Evolutionary conservation across 495 filamentous ascomycete species (phyloP), one percentile per base, ranked within the genome.

Genomic region (Astrothelium subdiscretum): DNA sequence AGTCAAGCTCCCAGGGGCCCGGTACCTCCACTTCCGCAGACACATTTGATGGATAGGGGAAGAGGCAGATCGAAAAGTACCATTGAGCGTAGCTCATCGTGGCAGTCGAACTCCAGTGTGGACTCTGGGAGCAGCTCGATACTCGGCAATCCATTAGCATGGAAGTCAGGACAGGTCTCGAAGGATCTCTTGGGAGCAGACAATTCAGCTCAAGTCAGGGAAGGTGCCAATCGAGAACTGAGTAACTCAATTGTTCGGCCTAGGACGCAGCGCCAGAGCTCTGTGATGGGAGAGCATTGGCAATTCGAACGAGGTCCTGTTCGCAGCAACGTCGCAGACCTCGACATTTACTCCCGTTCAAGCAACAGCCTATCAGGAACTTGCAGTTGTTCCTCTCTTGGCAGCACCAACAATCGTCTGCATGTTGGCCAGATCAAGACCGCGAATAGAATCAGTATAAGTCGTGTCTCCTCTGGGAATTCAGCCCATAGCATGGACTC

Each of bases 71-170:
- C 61, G 13, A 60, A 27, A 26, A 32, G 38, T 3, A 43, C 27
- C 24, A 48, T 18, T 35, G 63, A 66, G 22, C 35, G 60, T 12
- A 62, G 40, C 57, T 18, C 38, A 11, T 32, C 62, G 12, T 32
- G 59, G 1, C 58, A 64, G 3, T 70, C 68, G 2, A 54, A 48
- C 10, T 64, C 68, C 12, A 68, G 63, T 43, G 59, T 60, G 20
- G 68, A 68, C 2, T 70, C 68, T 2, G 60, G 61, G 11, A 31
- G 60, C 32, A 70, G 68, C 52, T 68, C 68, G 1, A 58, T 70
- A 15, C 51, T 70, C 5, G 60, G 62, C 15, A 64, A 57, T 52
- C 31, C 60, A 52, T 26, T 38, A 60, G 8, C 22, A 60, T 24
- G 35, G 52, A 52, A 31, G 64, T 29, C 26, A 52, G 6, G 31